Conservation (phyloP, 495 filamentous ascomycete genomes). For the Penicillium cinerascens region DNA sequence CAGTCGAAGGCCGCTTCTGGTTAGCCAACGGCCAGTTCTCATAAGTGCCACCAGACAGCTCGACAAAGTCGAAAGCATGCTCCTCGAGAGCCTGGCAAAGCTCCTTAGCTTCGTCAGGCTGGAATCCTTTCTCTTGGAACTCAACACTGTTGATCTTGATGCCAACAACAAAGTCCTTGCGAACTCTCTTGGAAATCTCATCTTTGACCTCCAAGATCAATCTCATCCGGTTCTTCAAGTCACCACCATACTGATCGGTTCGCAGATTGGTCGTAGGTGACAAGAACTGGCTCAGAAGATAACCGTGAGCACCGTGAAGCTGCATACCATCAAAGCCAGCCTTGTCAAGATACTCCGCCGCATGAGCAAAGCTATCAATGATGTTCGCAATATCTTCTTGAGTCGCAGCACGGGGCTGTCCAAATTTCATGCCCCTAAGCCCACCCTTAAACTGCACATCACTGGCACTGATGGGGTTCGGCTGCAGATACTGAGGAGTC, state of each 20-base stretch:
- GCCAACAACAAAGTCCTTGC: conserved; percentile 51
- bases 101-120: conserved; percentile 51
- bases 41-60: conserved; percentile 64
- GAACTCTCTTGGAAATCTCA: conserved; percentile 42
- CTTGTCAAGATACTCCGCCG: conserved; percentile 53
- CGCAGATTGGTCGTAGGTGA: conserved; percentile 51
- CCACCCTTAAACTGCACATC: conserved; percentile 53
- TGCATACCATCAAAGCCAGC: conserved; percentile 57
- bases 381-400: conserved; percentile 48
- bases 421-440: conserved; percentile 45
- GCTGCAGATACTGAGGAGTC: conserved; percentile 42
- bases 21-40: conserved; percentile 42
- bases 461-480: conserved; percentile 56
- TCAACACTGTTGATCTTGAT: conserved; percentile 65
- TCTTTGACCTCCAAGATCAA: conserved; percentile 41
- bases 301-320: conserved; percentile 41
- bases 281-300: conserved; percentile 63
- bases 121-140: conserved; percentile 50
- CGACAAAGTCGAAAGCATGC: conserved; percentile 57
- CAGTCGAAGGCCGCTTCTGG: conserved; percentile 48
- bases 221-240: conserved; percentile 47
- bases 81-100: conserved; percentile 55
- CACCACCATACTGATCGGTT: conserved; percentile 55
- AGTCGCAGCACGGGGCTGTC: conserved; percentile 46
- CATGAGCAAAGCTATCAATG: conserved; percentile 51